A percentile compares a stretch with the other conserved stretches of the same genome.
phyloP scores from a whole-genome alignment of 306 rosid species.

The Casuarina cunninghamiana region DNA sequence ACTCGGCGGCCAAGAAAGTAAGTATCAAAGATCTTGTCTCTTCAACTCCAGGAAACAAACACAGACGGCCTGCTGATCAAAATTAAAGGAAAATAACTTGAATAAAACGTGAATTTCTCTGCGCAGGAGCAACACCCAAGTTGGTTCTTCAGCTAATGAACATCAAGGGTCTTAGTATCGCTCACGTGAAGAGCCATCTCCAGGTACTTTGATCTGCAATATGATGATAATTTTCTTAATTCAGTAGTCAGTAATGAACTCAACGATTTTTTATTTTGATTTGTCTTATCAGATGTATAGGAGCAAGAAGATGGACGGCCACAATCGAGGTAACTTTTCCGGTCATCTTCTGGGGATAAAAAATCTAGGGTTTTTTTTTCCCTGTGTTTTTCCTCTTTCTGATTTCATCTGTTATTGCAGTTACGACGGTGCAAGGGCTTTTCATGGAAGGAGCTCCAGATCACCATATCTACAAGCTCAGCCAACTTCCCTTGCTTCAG shows the following conservation, averaged over 20 bases:
- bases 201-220: slow-evolving; percentile 36
- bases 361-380: slow-evolving; percentile 9
- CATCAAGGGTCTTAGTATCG: slow-evolving; percentile 51
- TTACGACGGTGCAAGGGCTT: slow-evolving; percentile 33
- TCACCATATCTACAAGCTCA: slow-evolving; percentile 36
- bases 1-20: slow-evolving; percentile 50
- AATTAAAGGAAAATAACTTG: not conserved
- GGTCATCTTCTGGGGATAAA: not conserved
- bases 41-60: not conserved
- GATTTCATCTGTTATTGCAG: slow-evolving; percentile 3
- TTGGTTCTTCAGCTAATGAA: slow-evolving; percentile 53
- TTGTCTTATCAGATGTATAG: slow-evolving; percentile 39
- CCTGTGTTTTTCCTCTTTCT: not conserved
- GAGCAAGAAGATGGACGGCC: slow-evolving; percentile 48
- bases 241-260: not conserved
- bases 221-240: not conserved
- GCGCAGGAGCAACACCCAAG: slow-evolving; percentile 55
- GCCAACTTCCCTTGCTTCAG: slow-evolving; percentile 47
- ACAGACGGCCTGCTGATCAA: not conserved
- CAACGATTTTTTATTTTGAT: not conserved
- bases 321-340: slow-evolving; percentile 31
- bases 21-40: not conserved
- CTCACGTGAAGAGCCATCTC: slow-evolving; percentile 57
- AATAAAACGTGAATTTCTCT: not conserved
- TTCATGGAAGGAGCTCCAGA: slow-evolving; percentile 34